Base-by-base conservation (phyloP, 371 early-diverging fungal species). In the Thermomucor indicae-seudaticae region DNA sequence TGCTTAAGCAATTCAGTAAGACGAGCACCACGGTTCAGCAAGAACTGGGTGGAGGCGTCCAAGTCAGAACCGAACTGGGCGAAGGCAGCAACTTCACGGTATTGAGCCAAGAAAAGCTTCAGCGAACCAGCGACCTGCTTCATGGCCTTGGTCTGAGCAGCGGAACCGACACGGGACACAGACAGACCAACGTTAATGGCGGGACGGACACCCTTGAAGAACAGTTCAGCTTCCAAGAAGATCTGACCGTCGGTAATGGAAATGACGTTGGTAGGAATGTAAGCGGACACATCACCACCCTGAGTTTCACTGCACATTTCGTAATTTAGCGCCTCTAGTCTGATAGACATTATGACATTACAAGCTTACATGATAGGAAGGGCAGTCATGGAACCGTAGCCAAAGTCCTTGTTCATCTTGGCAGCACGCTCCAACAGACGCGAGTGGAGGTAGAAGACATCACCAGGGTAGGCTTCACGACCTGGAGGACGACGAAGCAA, bases 181-280 rank as follows among this genome's bases (percentile, higher is more conserved):
- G 94, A 93, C 49, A 96, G 80, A 95, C 96, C 96, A 78, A 96
- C 95, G 83, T 96, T 96, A 72, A 95, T 95, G 65, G 96, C 94
- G 56, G 96, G 95, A 65, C 95, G 91, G 64, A 94, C 78, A 87
- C 90, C 93, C 89, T 94, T 95, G 89, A 94, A 95, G 90, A 95
- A 95, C 49, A 95, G 83, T 75, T 95, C 95, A 41, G 96, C 93
- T 80, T 96, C 95, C 83, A 96, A 84, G 91, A 95, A 64, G 47
- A 64, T 64, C 44, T 64, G 96, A 34, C 95, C 96, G 75, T 95
- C 95, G 53, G 96, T 95, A 64, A 95, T 95, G 78, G 94, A 93
- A 92, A 95, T 95, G 68, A 95, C 95, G 83, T 95, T 95, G 76
- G 95, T 95, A 60, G 95, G 96, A 83, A 94, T 95, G 81, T 95